Percentiles rank a stretch among this genome's conserved stretches.
These are phyloP conservation scores for Excoecaria cochinchinensis DNA, from an alignment of 345 rosid species.

Conservation along the genomic window DNA sequence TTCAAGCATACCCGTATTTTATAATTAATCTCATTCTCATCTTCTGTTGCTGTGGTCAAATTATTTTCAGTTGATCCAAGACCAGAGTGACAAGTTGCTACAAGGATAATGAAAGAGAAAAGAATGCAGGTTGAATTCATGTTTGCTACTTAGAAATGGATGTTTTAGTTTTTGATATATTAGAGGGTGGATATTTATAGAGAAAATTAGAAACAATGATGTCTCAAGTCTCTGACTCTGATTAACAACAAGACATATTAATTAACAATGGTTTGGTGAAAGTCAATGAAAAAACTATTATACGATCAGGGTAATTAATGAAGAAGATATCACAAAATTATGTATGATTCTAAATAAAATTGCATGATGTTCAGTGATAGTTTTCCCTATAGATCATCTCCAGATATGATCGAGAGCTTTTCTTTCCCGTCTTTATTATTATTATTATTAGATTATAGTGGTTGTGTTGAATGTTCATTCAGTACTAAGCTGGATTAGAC, in stretches of 20 bases:
- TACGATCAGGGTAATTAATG: background rate
- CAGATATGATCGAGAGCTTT: background rate
- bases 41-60: background rate
- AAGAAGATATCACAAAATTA: background rate
- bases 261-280: too few relatives aligned
- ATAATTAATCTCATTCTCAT: background rate
- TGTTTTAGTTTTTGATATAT: background rate
- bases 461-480: too few relatives aligned
- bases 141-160: background rate
- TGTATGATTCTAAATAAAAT: background rate
- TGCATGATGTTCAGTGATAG: background rate
- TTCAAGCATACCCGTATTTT: background rate
- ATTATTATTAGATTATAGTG: too few relatives aligned
- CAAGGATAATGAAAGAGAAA: background rate
- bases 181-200: background rate
- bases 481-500: too few relatives aligned
- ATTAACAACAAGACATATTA: background rate
- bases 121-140: background rate
- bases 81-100: too few relatives aligned
- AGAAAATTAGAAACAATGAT: too few relatives aligned
- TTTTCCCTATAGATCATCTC: background rate
- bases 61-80: background rate
- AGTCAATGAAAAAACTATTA: background rate
- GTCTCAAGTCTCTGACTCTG: too few relatives aligned
- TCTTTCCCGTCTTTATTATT: too few relatives aligned